These are phyloP conservation scores for Oryza rufipogon DNA, from an alignment of 176 grass and related monocot genomes.

Conservation along the genomic window DNA sequence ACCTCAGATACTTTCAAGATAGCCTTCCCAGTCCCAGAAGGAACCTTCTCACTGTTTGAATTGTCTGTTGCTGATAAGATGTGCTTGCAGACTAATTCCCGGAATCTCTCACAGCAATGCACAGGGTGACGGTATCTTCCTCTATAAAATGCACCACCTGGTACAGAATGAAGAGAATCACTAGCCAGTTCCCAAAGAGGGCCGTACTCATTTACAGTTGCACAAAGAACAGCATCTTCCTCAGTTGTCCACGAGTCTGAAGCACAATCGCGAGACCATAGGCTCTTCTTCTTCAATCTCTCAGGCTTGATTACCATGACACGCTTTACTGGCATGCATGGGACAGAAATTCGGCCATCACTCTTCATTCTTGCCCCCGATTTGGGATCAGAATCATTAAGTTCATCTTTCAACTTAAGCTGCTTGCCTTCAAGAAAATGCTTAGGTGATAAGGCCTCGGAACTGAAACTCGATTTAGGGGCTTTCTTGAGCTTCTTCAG, in stretches of 20 bases:
- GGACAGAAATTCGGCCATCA: slow-evolving; percentile 56
- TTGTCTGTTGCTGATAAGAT: slow-evolving; percentile 69
- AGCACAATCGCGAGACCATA: slow-evolving; percentile 74
- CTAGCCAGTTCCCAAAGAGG: slow-evolving; percentile 82
- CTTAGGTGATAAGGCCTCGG: slow-evolving; percentile 53
- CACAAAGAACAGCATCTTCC: slow-evolving; percentile 92
- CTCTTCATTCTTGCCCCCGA: slow-evolving; percentile 48
- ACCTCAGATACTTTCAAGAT: slow-evolving; percentile 91
- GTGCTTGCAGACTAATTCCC: slow-evolving; percentile 96
- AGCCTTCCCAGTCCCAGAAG: slow-evolving; percentile 84
- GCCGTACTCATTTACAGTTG: slow-evolving; percentile 82
- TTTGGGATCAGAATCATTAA: slow-evolving; percentile 59
- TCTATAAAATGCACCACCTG: slow-evolving; percentile 66
- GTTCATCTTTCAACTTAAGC: slow-evolving; percentile 52
- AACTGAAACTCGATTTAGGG: slow-evolving; percentile 47
- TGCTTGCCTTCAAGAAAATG: slow-evolving; percentile 47
- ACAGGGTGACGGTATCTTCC: slow-evolving; percentile 87
- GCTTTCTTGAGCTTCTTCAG: slow-evolving; percentile 80
- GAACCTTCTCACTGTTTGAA: slow-evolving; percentile 73
- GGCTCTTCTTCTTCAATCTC: slow-evolving; percentile 82
- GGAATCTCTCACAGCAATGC: slow-evolving; percentile 95
- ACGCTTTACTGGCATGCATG: slow-evolving; percentile 65
- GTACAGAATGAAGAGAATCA: slow-evolving; percentile 68
- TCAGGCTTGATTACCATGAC: slow-evolving; percentile 90
- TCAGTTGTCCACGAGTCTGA: slow-evolving; percentile 77